These are phyloP conservation scores for Xylaria sp. DNA, from an alignment of 2,329 filamentous ascomycete species.

Conservation along the genomic window DNA sequence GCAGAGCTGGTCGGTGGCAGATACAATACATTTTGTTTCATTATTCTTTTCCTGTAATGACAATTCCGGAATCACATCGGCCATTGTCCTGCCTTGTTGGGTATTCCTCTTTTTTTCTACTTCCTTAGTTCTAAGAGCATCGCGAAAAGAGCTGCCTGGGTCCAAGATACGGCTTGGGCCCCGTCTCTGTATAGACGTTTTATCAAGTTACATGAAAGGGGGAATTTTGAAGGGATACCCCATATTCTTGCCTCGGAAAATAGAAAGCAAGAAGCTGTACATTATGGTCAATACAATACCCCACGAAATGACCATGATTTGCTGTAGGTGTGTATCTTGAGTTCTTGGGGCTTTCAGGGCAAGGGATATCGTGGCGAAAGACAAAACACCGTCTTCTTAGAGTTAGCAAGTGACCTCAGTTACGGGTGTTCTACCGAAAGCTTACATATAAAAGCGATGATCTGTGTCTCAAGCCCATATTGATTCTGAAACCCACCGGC, in stretches of 20 bases:
- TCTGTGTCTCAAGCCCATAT: slow-evolving; percentile 93
- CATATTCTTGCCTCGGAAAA: slow-evolving; percentile 94
- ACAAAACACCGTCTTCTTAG: slow-evolving; percentile 70
- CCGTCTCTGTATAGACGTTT: not conserved
- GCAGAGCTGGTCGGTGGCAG: not conserved
- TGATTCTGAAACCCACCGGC: slow-evolving; percentile 93
- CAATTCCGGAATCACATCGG: slow-evolving; percentile 5
- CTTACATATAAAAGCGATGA: slow-evolving; percentile 93
- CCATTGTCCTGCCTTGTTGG: slow-evolving; percentile 3
- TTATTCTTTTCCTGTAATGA: slow-evolving; percentile 11
- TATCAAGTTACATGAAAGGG: slow-evolving; percentile 73
- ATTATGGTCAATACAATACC: slow-evolving; percentile 78
- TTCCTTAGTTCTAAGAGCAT: slow-evolving; percentile 17
- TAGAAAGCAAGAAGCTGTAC: slow-evolving; percentile 93
- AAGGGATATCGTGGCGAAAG: slow-evolving; percentile 91
- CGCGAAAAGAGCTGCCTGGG: slow-evolving; percentile 11
- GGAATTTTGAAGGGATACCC: slow-evolving; percentile 95
- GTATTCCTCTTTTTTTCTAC: slow-evolving; percentile 27
- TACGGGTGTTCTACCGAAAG: slow-evolving; percentile 42
- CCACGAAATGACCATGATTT: slow-evolving; percentile 84
- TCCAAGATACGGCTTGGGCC: not conserved
- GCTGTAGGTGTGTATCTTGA: slow-evolving; percentile 77
- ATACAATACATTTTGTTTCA: slow-evolving; percentile 15
- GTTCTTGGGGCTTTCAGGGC: slow-evolving; percentile 94
- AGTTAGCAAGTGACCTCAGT: slow-evolving; percentile 40